Conservation (phyloP, 2,329 filamentous ascomycete species). For the Bretziella fagacearum region DNA sequence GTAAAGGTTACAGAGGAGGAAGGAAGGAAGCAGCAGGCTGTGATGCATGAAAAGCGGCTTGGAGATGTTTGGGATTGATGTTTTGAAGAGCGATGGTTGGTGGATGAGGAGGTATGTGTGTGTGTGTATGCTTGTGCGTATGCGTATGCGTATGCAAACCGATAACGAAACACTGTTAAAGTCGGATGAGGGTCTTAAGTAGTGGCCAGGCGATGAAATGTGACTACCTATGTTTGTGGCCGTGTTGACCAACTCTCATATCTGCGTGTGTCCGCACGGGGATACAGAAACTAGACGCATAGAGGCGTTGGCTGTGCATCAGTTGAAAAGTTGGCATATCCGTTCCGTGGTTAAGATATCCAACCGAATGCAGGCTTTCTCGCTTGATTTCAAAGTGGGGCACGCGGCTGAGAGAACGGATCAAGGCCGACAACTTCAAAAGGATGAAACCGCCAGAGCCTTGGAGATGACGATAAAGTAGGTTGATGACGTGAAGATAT, state of each 20-base stretch:
- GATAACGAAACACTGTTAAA: not conserved
- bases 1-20: slow-evolving; percentile 2
- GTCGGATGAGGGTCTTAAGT: too few species aligned
- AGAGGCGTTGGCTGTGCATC: not conserved
- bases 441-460: too few species aligned
- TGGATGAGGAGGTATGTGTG: not conserved
- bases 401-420: not conserved
- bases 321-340: not conserved
- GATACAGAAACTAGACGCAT: not conserved
- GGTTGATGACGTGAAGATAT: too few species aligned
- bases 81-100: not conserved
- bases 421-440: not conserved
- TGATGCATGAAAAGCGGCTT: not conserved
- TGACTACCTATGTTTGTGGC: too few species aligned
- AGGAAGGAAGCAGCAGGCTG: not conserved
- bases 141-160: not conserved
- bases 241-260: not conserved
- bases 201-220: too few species aligned
- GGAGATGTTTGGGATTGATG: not conserved
- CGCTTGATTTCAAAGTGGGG: not conserved
- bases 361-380: not conserved
- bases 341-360: not conserved
- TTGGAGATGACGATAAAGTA: too few species aligned
- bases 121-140: not conserved
- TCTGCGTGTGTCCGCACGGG: not conserved